Evolutionary conservation across 2,329 filamentous ascomycete species (phyloP), one percentile per base, ranked within the genome.

Genomic region (Tolypocladium tundrense): DNA sequence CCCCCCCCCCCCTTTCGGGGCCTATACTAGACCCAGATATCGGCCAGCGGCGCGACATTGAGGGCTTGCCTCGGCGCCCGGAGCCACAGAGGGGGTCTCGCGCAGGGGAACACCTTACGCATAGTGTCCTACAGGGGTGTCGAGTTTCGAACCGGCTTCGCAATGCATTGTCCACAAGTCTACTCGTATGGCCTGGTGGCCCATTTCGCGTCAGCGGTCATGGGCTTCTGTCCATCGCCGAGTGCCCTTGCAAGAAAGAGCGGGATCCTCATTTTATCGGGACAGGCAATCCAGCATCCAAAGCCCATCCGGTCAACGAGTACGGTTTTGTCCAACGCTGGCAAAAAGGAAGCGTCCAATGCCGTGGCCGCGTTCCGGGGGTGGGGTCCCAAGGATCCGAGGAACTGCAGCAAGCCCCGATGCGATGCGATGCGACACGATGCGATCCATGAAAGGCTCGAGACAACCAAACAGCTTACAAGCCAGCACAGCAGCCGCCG

Each of bases 351-450:
- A n/a, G 19, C 55, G 21, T 31, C 42, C 43, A 53, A 53, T 33
- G 39, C 31, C 37, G 21, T 54, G 45, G 43, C 31, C 14, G 21
- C 19, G 33, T 53, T 55, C 43, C 31, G 31, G 54, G 48, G 24
- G 57, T 53, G 57, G 57, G 57, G 57, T 37, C 53, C 42, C 55
- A 35, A 39, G 45, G 24, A 56, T 41, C 33, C 56, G 56, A 57
- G 50, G 27, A 50, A 48, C 51, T 54, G 51, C 52, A 54, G 56
- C 52, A 40, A 40, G 39, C 51, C 56, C 53, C 57, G 52, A 53
- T 50, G 56, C 45, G 52, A 41, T 57, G 51, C 60, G 54, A 58
- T 57, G 48, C 53, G 57, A 54, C 54, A 51, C 37, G 43, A 56
- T 54, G 53, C 57, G 40, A 45, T 57, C 45, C 53, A 56, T 8